Percentiles rank a stretch among this genome's conserved stretches.
These are phyloP conservation scores for Melampsora larici-populina DNA, from an alignment of 1,284 basidiomycete genomes.

Conservation along the genomic window DNA sequence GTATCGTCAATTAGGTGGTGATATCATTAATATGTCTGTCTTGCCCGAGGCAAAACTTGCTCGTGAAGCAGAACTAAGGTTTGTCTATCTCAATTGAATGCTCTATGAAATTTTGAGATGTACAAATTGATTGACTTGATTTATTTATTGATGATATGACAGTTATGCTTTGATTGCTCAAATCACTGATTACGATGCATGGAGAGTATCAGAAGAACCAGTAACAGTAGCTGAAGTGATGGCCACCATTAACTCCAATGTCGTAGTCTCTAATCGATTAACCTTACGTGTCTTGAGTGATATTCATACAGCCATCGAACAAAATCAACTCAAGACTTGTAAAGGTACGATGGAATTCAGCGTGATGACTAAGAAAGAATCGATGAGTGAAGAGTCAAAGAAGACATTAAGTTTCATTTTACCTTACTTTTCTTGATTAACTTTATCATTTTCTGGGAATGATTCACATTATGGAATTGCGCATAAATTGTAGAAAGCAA, in stretches of 20 bases:
- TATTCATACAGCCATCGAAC: slow-evolving; percentile 64
- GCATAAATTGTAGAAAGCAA: background rate
- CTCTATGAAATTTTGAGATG: background rate
- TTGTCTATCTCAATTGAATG: slow-evolving; percentile 60
- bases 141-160: background rate
- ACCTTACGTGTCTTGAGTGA: slow-evolving; percentile 73
- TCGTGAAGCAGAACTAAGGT: slow-evolving; percentile 89
- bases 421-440: slow-evolving; percentile 57
- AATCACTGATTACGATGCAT: slow-evolving; percentile 56
- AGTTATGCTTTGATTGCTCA: slow-evolving; percentile 38
- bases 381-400: slow-evolving; percentile 66
- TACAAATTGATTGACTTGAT: too few relatives aligned
- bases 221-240: slow-evolving; percentile 87
- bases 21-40: slow-evolving; percentile 94
- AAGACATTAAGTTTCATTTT: slow-evolving; percentile 75
- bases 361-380: slow-evolving; percentile 70
- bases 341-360: slow-evolving; percentile 75
- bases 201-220: slow-evolving; percentile 67
- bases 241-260: slow-evolving; percentile 80
- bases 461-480: background rate
- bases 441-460: background rate
- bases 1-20: slow-evolving; percentile 89
- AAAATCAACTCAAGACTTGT: slow-evolving; percentile 63
- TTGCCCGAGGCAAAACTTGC: slow-evolving; percentile 94
- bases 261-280: slow-evolving; percentile 68